Conservation (phyloP, 1,284 basidiomycete genomes). For the Microbotryum lychnidis-dioicae region DNA sequence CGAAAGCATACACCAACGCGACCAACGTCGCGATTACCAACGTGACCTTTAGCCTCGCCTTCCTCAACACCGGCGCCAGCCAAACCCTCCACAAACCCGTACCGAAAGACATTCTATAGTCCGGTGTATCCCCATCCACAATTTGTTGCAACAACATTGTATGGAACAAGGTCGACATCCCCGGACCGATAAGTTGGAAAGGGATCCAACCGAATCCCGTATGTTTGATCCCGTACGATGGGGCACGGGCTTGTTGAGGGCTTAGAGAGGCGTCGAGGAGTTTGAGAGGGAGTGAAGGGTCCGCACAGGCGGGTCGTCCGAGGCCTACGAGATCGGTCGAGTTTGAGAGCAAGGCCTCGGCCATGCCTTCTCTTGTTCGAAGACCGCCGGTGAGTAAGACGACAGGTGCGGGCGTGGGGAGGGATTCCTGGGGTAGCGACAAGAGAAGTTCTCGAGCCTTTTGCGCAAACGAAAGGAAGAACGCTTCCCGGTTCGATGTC, state of each 20-base stretch:
- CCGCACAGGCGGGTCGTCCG: slow-evolving; percentile 58
- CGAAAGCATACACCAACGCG: no score
- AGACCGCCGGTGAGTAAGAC: slow-evolving; percentile 76
- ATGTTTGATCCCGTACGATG: slow-evolving; percentile 34
- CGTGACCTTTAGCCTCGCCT: neutral
- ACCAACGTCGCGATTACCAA: neutral
- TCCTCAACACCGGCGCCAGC: neutral
- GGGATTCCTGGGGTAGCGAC: slow-evolving; percentile 7
- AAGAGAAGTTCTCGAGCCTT: slow-evolving; percentile 20
- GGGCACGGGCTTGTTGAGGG: slow-evolving; percentile 28
- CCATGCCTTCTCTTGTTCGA: slow-evolving; percentile 53
- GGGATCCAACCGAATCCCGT: slow-evolving; percentile 26
- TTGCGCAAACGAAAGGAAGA: slow-evolving; percentile 39
- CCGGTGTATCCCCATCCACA: slow-evolving; percentile 9
- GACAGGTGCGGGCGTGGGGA: slow-evolving; percentile 45
- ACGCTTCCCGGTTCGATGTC: slow-evolving; percentile 44
- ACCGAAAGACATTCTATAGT: neutral
- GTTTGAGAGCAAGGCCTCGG: slow-evolving; percentile 43
- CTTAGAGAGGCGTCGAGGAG: slow-evolving; percentile 31
- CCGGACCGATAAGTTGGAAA: slow-evolving; percentile 37
- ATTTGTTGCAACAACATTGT: slow-evolving; percentile 28
- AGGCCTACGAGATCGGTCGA: slow-evolving; percentile 64
- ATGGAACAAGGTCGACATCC: slow-evolving; percentile 34
- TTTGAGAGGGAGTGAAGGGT: slow-evolving; percentile 53
- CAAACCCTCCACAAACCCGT: neutral